Evolutionary conservation across 768 basidiomycete species (phyloP).

Genomic region (Suillus occidentalis): DNA sequence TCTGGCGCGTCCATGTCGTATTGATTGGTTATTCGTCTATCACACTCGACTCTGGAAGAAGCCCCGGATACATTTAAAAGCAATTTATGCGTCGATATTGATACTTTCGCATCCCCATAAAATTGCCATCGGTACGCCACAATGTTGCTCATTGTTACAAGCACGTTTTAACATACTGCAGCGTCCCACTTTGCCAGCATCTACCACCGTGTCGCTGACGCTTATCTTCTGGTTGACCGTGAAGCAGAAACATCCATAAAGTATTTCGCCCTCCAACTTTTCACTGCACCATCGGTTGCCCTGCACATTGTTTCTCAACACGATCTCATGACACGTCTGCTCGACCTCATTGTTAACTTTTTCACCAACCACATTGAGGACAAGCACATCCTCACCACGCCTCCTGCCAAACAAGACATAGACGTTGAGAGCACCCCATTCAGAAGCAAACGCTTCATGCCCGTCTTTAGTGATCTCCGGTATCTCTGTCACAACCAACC

Average conservation of each 20-base stretch:
- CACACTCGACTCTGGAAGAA: constrained; percentile 86
- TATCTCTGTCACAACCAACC: constrained; percentile 80
- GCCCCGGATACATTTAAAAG: constrained; percentile 76
- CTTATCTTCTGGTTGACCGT: constrained; percentile 89
- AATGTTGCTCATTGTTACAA: neutral
- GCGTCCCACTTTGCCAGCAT: constrained; percentile 83
- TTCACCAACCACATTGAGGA: constrained; percentile 88
- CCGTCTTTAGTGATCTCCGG: constrained; percentile 87
- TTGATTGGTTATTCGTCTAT: constrained; percentile 78
- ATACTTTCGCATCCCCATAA: constrained; percentile 74
- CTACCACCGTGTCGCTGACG: constrained; percentile 85
- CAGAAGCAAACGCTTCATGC: constrained; percentile 95
- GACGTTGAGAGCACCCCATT: constrained; percentile 87
- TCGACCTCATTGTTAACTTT: constrained; percentile 85
- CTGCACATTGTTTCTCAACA: constrained; percentile 74
- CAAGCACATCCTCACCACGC: constrained; percentile 54
- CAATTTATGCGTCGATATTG: constrained; percentile 75
- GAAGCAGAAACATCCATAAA: constrained; percentile 96
- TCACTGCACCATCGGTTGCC: constrained; percentile 87
- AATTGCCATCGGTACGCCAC: constrained; percentile 68
- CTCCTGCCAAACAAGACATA: constrained; percentile 37
- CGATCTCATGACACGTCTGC: constrained; percentile 71
- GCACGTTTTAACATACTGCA: constrained; percentile 29
- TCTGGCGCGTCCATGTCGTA: constrained; percentile 53
- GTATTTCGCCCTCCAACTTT: constrained; percentile 89